Conservation (phyloP, 73 alveolate genomes). For the Tetrahymena borealis region DNA sequence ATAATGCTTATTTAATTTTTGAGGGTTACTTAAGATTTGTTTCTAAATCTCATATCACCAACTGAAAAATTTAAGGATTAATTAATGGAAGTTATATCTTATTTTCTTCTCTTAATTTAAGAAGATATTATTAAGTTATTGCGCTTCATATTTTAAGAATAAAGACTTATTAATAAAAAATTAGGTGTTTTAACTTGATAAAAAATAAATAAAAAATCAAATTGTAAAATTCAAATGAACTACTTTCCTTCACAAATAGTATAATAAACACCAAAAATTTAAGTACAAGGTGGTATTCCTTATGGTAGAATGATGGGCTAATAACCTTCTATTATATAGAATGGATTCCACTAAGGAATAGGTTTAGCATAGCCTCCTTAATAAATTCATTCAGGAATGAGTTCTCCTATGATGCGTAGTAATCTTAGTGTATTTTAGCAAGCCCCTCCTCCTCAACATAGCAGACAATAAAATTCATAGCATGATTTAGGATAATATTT, state of each 20-base stretch:
- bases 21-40: too few relatives aligned
- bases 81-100: too few relatives aligned
- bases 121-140: too few relatives aligned
- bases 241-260: background rate
- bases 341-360: background rate
- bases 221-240: background rate
- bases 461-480: background rate
- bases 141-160: background rate
- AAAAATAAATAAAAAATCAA: background rate
- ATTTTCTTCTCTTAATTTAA: too few relatives aligned
- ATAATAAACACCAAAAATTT: background rate
- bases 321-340: background rate
- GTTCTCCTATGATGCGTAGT: background rate
- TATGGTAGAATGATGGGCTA: background rate
- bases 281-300: background rate
- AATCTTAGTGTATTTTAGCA: background rate
- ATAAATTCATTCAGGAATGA: background rate
- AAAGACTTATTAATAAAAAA: background rate
- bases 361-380: background rate
- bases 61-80: too few relatives aligned
- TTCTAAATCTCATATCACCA: too few relatives aligned
- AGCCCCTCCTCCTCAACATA: background rate
- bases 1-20: too few relatives aligned
- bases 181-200: background rate
- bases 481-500: background rate